Base-by-base conservation (phyloP, 2,329 filamentous ascomycete species). In the Calonectria fujianensis region DNA sequence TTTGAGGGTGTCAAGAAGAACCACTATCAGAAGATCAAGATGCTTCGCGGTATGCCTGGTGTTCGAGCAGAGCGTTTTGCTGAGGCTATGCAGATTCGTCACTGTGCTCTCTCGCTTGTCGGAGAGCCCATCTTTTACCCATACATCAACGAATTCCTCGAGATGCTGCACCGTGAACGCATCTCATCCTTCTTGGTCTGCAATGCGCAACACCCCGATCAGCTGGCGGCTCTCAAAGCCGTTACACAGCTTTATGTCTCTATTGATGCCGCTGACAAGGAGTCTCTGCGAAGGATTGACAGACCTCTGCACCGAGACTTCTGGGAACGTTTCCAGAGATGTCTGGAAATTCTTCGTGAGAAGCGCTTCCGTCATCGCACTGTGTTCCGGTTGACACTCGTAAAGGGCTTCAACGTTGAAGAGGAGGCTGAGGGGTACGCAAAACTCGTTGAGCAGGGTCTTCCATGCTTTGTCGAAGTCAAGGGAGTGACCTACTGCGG, bases 121-220 rank as follows among this genome's bases (percentile, higher is more conserved):
- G 96, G 97, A 79, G 96, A 99, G 85, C 96, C 96, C n/a, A 98
- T 98, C 80, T 98, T 98, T 87, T 98, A 98, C 85, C 97, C 97
- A 13, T 93, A 98, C 82, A 98, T 98, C 89, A 98, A 99, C 85
- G 94, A 96, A 82, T 96, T 98, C 82, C 88, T 97, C 1, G 90
- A 87, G 14, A 91, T 98, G 89, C 89, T 99, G 77, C 96, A 98
- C 86, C 87, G 85, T 16, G 94, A 98, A 84, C 93, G 92, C 79
- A 98, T 98, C 79, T 98, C 95, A 4, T 97, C 94, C 39, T 99
- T 98, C 87, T 89, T 98, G 0, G 97, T 99, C 73, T 98, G 96
- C 89, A 98, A 98, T 82, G 96, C 96, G 0, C 97, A 98, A 85
- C 96, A 98, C 82, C 97, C 96, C 0, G 95, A 97, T 69, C 94